Conservation (phyloP, 768 basidiomycete species). For the Tulasnella sp. region DNA sequence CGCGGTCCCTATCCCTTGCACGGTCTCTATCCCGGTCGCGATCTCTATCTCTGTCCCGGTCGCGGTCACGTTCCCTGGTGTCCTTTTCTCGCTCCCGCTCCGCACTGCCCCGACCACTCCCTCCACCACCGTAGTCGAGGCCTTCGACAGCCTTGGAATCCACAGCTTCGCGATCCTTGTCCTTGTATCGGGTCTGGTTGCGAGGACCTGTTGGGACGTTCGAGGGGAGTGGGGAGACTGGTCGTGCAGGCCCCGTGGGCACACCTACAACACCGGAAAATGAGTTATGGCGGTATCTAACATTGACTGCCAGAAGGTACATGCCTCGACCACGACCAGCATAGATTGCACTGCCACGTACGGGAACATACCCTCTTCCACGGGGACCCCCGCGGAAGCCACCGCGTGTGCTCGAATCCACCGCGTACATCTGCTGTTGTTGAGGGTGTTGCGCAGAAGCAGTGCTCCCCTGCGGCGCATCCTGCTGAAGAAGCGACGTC, state of each 20-base stretch:
- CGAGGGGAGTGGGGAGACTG: constrained; percentile 75
- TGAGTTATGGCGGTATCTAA: too few species aligned
- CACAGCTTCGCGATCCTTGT: constrained; percentile 54
- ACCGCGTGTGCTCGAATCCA: background rate
- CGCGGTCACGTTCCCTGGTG: constrained; percentile 11
- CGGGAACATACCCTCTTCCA: constrained; percentile 1
- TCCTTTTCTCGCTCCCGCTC: constrained; percentile 17
- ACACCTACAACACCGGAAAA: background rate
- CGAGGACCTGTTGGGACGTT: constrained; percentile 79
- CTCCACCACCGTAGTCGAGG: constrained; percentile 56
- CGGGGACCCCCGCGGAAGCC: background rate
- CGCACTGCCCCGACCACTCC: constrained; percentile 9
- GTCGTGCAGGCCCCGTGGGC: constrained; percentile 49
- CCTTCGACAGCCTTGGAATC: constrained; percentile 46
- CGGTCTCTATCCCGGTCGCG: constrained; percentile 13
- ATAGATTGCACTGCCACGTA: constrained; percentile 15
- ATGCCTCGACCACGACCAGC: constrained; percentile 14
- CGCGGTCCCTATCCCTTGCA: constrained; percentile 13
- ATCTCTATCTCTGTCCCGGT: constrained; percentile 1
- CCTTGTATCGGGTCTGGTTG: constrained; percentile 75
- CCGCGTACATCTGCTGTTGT: background rate
- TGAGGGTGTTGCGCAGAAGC: background rate
- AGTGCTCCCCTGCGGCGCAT: too few species aligned
- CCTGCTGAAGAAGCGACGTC: too few species aligned
- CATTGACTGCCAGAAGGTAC: too few species aligned